These are phyloP conservation scores for Ophiostoma australiae DNA, from an alignment of 2,329 filamentous ascomycete genomes.

Conservation along the genomic window DNA sequence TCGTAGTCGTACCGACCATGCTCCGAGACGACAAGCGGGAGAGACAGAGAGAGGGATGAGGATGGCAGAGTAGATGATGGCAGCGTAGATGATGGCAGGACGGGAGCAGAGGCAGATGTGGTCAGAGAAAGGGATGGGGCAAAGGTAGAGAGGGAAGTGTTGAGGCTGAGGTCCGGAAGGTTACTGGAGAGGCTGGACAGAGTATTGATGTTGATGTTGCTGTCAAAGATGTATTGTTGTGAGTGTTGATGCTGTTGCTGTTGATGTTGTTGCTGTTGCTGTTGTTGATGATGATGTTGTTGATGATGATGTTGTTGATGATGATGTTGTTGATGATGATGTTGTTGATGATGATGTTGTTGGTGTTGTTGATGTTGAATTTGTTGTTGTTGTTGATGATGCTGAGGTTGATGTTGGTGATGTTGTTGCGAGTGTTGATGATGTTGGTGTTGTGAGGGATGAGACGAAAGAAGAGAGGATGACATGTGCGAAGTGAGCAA, in stretches of 20 bases:
- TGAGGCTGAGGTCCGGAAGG: neutral
- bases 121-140: neutral
- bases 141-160: neutral
- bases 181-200: neutral
- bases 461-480: neutral
- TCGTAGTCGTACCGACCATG: slow-evolving; percentile 8
- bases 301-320: neutral
- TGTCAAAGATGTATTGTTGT: neutral
- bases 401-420: neutral
- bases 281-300: neutral
- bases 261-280: neutral
- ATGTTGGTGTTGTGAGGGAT: neutral
- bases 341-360: neutral
- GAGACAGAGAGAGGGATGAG: neutral
- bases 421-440: neutral
- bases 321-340: neutral
- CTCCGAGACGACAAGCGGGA: neutral
- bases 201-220: neutral
- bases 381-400: neutral
- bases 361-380: neutral
- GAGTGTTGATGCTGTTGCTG: neutral
- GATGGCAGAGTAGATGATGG: neutral
- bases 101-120: neutral
- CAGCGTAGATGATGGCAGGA: neutral
- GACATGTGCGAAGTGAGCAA: neutral